Evolutionary conservation across 352 stramenopile species (phyloP).

Genomic region (Phytophthora pisi): DNA sequence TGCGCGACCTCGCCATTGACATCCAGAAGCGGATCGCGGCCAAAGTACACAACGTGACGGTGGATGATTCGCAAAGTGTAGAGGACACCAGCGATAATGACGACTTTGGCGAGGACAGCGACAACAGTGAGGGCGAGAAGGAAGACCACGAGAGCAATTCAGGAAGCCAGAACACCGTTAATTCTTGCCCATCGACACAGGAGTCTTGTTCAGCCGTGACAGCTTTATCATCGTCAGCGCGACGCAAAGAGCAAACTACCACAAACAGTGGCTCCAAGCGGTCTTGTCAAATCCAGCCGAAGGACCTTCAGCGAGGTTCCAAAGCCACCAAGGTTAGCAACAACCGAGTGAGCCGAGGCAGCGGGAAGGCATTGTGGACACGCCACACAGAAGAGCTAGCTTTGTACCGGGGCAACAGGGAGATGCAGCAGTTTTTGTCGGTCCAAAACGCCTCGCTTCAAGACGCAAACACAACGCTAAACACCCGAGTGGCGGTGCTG

Average conservation of each 20-base stretch:
- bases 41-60: neutral
- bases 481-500: neutral
- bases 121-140: neutral
- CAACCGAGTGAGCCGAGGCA: neutral
- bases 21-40: neutral
- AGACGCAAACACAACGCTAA: neutral
- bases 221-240: neutral
- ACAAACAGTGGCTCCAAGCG: no score
- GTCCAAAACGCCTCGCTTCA: neutral
- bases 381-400: neutral
- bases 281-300: neutral
- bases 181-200: neutral
- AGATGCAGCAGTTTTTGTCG: neutral
- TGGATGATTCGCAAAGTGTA: neutral
- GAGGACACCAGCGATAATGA: neutral
- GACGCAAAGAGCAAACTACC: neutral
- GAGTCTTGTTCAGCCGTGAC: neutral
- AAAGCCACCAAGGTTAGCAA: neutral
- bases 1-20: neutral
- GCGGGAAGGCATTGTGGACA: neutral
- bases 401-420: neutral
- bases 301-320: neutral
- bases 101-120: neutral
- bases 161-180: neutral
- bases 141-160: neutral